Conservation (phyloP, 1,139 yeast genomes). For the Geotrichum restrictum region DNA sequence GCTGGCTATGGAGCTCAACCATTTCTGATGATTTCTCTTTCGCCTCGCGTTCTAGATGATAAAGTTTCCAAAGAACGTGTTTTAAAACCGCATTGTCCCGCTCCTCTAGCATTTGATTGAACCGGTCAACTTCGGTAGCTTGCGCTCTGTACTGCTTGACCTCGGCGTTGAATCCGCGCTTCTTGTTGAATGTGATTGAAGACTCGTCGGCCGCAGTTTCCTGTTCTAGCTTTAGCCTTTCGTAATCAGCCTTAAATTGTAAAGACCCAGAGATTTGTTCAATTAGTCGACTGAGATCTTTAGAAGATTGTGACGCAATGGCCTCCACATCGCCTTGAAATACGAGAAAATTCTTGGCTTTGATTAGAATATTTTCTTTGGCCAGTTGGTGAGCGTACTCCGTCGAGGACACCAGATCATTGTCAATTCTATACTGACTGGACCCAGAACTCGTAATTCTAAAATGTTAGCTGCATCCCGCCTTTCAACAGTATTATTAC, state of each 20-base stretch:
- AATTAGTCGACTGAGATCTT: conserved; percentile 65
- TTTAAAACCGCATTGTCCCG: conserved; percentile 46
- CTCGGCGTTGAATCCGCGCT: conserved; percentile 71
- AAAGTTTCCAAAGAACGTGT: conserved; percentile 62
- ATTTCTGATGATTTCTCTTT: conserved; percentile 9
- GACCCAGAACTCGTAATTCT: conserved; percentile 43
- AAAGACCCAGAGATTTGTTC: conserved; percentile 83
- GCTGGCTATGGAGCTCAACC: conserved; percentile 14
- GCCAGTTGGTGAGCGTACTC: conserved; percentile 67
- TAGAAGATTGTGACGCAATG: conserved; percentile 82
- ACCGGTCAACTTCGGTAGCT: conserved; percentile 65
- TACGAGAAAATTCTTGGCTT: conserved; percentile 87
- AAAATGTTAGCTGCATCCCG: not conserved
- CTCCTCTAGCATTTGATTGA: conserved; percentile 52
- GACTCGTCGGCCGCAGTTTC: conserved; percentile 57
- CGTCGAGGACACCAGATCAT: conserved; percentile 54
- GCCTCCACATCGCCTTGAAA: conserved; percentile 97
- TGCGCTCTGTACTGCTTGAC: conserved; percentile 78
- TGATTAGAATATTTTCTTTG: conserved; percentile 77
- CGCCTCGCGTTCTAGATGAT: conserved; percentile 47
- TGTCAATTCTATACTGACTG: conserved; percentile 69
- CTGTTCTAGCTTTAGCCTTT: conserved; percentile 58
- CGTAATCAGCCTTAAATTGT: conserved; percentile 66
- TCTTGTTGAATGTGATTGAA: conserved; percentile 62
- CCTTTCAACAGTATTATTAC: conserved; percentile 15